Evolutionary conservation across 1,284 basidiomycete genomes (phyloP).

Genomic region (Ganoderma boninense): DNA sequence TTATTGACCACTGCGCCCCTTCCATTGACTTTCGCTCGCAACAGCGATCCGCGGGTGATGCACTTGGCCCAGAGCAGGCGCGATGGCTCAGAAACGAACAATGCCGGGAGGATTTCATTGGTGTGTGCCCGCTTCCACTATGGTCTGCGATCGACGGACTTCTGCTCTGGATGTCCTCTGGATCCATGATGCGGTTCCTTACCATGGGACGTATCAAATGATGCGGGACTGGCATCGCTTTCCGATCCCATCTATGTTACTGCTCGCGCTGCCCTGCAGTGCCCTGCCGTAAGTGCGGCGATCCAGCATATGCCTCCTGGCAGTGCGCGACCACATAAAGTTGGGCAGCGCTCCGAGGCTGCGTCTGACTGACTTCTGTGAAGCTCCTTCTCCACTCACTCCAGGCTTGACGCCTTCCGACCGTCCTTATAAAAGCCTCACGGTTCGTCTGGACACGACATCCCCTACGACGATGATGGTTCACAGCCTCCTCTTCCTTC

Average conservation of each 20-base stretch:
- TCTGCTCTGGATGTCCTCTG: neutral
- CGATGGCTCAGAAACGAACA: neutral
- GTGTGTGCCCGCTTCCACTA: no score
- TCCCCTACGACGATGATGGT: neutral
- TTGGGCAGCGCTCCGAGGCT: neutral
- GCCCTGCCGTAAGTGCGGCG: neutral
- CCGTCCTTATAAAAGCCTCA: neutral
- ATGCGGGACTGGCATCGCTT: neutral
- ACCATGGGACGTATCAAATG: neutral
- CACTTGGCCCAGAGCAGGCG: no score
- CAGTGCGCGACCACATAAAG: neutral
- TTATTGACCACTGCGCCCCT: neutral
- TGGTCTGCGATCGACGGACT: neutral
- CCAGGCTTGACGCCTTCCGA: neutral
- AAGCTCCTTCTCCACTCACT: neutral
- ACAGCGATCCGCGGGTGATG: no score
- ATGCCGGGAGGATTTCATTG: no score
- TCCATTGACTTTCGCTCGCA: no score
- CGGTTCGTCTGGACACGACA: neutral
- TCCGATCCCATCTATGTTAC: neutral
- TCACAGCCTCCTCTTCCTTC: constrained; percentile 11
- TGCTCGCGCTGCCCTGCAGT: no score
- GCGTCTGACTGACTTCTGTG: neutral
- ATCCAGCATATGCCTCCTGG: neutral
- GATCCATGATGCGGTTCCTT: neutral